These are phyloP conservation scores for Neofusicoccum ribis DNA, from an alignment of 2,329 filamentous ascomycete genomes.

Conservation along the genomic window DNA sequence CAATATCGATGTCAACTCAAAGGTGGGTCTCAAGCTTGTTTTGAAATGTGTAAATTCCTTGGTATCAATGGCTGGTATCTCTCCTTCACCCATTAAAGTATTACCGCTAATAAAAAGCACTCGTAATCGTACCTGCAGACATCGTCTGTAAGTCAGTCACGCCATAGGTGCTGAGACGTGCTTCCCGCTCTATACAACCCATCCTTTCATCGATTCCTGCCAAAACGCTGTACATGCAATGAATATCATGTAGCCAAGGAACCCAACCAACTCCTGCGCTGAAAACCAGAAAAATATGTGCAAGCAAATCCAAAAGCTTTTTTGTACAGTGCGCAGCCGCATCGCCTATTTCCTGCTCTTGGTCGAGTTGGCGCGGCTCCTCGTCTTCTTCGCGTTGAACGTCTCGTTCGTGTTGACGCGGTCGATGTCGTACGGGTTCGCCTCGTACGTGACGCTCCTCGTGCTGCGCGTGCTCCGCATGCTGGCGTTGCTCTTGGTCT, in stretches of 20 bases:
- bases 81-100: neutral
- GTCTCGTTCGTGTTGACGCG: slow-evolving; percentile 51
- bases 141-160: neutral
- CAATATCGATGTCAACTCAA: too few relatives aligned
- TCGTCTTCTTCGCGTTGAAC: slow-evolving; percentile 29
- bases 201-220: neutral
- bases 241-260: neutral
- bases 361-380: neutral
- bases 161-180: neutral
- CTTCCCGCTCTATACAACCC: neutral
- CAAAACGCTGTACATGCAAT: neutral
- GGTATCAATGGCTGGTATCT: neutral
- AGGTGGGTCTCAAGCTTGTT: neutral
- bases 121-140: neutral
- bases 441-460: slow-evolving; percentile 34
- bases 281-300: neutral
- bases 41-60: neutral
- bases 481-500: slow-evolving; percentile 30
- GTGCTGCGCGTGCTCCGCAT: slow-evolving; percentile 21
- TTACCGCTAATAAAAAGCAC: neutral
- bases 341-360: neutral
- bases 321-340: neutral
- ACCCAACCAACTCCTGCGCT: slow-evolving; percentile 7
- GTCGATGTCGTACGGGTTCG: slow-evolving; percentile 51
- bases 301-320: neutral